These are phyloP conservation scores for Effrenium voratum DNA, from an alignment of 73 alveolate species.

Conservation along the genomic window DNA sequence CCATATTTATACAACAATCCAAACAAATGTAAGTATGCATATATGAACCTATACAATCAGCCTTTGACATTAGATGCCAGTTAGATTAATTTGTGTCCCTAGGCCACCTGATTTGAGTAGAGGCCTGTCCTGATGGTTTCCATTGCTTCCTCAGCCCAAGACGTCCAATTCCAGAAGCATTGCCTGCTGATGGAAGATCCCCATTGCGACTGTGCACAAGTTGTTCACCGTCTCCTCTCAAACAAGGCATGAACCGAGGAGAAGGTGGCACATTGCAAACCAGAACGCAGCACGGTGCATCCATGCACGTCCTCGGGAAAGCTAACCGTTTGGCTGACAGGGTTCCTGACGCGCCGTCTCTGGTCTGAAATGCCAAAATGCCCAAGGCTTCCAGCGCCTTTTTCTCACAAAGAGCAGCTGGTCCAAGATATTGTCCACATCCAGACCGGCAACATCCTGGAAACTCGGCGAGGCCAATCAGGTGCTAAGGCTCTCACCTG, in stretches of 20 bases:
- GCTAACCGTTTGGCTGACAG: conserved; percentile 18
- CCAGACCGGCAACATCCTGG: conserved; percentile 25
- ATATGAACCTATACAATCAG: no score
- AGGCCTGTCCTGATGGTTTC: no score
- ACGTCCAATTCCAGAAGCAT: conserved; percentile 96
- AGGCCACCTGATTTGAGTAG: no score
- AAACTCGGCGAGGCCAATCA: neutral
- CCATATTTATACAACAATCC: no score
- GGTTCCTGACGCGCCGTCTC: neutral
- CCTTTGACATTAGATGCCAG: no score
- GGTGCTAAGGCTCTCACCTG: neutral
- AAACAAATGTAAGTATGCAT: no score
- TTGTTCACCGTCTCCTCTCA: conserved; percentile 95
- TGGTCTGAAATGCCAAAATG: neutral
- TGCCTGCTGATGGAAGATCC: conserved; percentile 94
- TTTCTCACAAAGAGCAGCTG: conserved; percentile 36
- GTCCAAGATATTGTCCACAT: conserved; percentile 63
- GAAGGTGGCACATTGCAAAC: neutral
- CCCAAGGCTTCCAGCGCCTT: conserved; percentile 13
- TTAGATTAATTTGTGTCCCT: no score
- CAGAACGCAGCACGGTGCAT: neutral
- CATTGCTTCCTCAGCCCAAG: neutral
- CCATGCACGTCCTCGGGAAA: conserved; percentile 5
- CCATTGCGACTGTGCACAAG: conserved; percentile 91
- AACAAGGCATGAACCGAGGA: neutral